phyloP scores from a whole-genome alignment of 306 rosid species.

The Vigna unguiculata region DNA sequence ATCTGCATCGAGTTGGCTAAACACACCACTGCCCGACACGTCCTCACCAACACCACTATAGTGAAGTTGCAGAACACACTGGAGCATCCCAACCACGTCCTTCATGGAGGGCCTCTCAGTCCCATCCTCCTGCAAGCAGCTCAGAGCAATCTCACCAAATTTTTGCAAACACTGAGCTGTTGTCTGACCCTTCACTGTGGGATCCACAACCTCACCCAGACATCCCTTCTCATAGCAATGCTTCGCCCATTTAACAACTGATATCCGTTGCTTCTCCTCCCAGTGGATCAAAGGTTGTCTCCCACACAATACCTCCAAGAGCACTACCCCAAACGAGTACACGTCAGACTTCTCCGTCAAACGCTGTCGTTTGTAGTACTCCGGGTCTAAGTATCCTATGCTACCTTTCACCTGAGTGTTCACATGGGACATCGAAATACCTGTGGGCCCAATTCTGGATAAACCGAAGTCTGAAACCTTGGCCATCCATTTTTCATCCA shows the following conservation, averaged over 20 bases:
- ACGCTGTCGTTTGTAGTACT: neutral
- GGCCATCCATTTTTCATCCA: constrained; percentile 22
- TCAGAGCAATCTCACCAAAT: constrained; percentile 11
- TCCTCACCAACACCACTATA: neutral
- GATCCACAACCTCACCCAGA: neutral
- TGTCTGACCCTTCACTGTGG: neutral
- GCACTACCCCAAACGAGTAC: constrained; percentile 38
- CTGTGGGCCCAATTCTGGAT: neutral
- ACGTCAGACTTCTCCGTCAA: neutral
- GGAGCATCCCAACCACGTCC: constrained; percentile 30
- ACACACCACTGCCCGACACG: neutral
- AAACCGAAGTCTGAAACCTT: constrained; percentile 5
- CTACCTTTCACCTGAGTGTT: neutral
- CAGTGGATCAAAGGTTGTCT: constrained; percentile 19
- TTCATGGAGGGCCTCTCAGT: constrained; percentile 38
- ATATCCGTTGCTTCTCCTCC: constrained; percentile 21
- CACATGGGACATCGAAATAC: neutral
- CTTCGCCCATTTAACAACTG: constrained; percentile 33
- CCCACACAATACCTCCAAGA: constrained; percentile 21
- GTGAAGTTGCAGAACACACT: constrained; percentile 27
- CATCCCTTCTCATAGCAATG: neutral
- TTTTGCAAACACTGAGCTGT: constrained; percentile 12
- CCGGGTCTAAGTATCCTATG: neutral
- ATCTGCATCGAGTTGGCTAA: neutral
- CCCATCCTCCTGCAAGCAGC: constrained; percentile 44